Evolutionary conservation across 768 basidiomycete species (phyloP).

Genomic region (Udeniomyces megalosporus): DNA sequence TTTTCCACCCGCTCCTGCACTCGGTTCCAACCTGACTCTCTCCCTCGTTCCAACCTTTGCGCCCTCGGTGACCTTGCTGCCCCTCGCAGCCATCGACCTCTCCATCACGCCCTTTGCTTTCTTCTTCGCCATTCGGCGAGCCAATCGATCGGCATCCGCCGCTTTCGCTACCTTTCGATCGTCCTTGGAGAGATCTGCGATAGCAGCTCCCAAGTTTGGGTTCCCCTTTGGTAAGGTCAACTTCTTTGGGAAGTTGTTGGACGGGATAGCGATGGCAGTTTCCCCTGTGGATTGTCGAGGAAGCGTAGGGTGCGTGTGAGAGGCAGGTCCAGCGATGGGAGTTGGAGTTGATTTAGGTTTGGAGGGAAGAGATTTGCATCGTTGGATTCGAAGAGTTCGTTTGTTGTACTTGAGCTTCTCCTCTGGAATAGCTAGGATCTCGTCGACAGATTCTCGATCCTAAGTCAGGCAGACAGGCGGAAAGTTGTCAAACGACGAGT

Average conservation of each 20-base stretch:
- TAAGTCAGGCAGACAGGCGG: slow-evolving; percentile 26
- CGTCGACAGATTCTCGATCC: slow-evolving; percentile 86
- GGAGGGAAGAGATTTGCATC: slow-evolving; percentile 57
- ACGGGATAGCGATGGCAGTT: slow-evolving; percentile 17
- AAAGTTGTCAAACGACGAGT: too few species aligned
- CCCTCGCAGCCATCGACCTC: slow-evolving; percentile 8
- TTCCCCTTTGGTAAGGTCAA: slow-evolving; percentile 54
- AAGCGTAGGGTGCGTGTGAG: slow-evolving; percentile 18
- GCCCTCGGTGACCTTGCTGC: neutral
- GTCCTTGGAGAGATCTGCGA: slow-evolving; percentile 63
- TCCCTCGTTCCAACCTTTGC: slow-evolving; percentile 20
- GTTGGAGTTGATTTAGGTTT: slow-evolving; percentile 2
- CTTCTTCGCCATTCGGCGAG: slow-evolving; percentile 78
- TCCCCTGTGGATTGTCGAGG: slow-evolving; percentile 21
- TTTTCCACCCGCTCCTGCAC: slow-evolving; percentile 20
- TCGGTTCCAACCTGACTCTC: slow-evolving; percentile 25
- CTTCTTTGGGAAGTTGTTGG: slow-evolving; percentile 19
- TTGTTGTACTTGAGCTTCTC: slow-evolving; percentile 77
- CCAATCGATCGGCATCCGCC: slow-evolving; percentile 59
- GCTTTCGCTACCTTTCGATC: slow-evolving; percentile 72
- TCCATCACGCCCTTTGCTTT: slow-evolving; percentile 35
- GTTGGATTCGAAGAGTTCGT: slow-evolving; percentile 75
- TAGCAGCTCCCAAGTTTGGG: slow-evolving; percentile 58
- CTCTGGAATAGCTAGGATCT: slow-evolving; percentile 64
- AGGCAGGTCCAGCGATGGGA: slow-evolving; percentile 4